Evolutionary conservation across 1,284 basidiomycete genomes (phyloP), one percentile per base, ranked within the genome.

Genomic region (Termitomyces sp.): DNA sequence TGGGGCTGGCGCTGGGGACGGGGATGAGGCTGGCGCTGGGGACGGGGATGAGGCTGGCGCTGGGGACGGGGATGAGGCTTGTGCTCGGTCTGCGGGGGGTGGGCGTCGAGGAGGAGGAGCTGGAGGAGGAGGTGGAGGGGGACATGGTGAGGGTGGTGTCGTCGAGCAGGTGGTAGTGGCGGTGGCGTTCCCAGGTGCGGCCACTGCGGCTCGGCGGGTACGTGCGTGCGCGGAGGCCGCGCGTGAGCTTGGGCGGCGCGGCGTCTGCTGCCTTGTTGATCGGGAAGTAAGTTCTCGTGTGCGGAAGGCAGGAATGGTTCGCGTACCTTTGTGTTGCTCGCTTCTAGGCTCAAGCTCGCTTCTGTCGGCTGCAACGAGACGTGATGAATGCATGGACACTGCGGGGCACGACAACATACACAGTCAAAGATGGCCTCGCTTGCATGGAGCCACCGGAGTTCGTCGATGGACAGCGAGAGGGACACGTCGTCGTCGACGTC

Each of bases 381-480:
- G 30, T 0, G 13, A 30, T 50, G 41, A 30, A 36, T 42, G 34
- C n/a, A n/a, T n/a, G n/a, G n/a, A n/a, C n/a, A n/a, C n/a, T n/a
- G n/a, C n/a, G n/a, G n/a, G n/a, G n/a, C n/a, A n/a, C n/a, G n/a
- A n/a, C n/a, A n/a, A n/a, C n/a, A n/a, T n/a, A n/a, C n/a, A n/a
- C n/a, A n/a, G n/a, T n/a, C 62, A 24, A 57, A 52, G 21, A 67
- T 63, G 21, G 60, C 61, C 48, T 68, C 66, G 57, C 70, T 73
- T 26, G 75, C 75, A 48, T 73, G 70, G 21, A 79, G 68, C 76
- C 77, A 79, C 21, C 70, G 65, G 48, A 77, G 66, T 63, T 78
- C 77, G 57, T 78, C 76, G 50, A 70, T 67, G 52, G 71, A 73
- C 53, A 74, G 65, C 50, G 70, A 62, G 26, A 62, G 58, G 47